Percentiles rank a stretch among this genome's conserved stretches.
These are phyloP conservation scores for Selenicereus undatus DNA, from an alignment of 148 eudicot genomes.

Conservation along the genomic window DNA sequence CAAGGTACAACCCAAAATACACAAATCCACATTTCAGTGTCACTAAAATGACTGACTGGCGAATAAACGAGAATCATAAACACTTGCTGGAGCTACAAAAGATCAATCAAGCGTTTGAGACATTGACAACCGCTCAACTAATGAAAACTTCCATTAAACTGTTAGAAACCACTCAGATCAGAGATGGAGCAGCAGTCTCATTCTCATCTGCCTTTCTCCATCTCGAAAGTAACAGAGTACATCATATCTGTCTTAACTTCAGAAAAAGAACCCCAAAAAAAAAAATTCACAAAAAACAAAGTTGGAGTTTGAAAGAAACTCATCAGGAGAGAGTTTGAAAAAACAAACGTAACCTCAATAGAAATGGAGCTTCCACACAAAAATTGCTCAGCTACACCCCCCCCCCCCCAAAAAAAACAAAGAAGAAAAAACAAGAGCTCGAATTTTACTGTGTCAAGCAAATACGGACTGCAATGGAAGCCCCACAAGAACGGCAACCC, in stretches of 20 bases:
- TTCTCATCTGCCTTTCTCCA: too few relatives aligned
- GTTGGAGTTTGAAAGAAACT: background rate
- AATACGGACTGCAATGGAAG: background rate
- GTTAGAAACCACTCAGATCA: background rate
- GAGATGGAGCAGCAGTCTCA: too few relatives aligned
- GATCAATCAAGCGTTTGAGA: background rate
- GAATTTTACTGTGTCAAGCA: background rate
- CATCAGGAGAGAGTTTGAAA: background rate
- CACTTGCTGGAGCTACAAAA: too few relatives aligned
- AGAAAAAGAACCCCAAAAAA: too few relatives aligned
- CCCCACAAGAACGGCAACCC: slow-evolving; percentile 1
- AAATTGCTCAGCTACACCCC: background rate
- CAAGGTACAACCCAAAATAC: too few relatives aligned
- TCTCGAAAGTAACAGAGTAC: too few relatives aligned
- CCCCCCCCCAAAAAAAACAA: background rate
- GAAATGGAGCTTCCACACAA: slow-evolving; percentile 1
- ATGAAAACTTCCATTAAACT: background rate
- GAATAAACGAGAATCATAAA: too few relatives aligned
- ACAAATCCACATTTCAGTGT: too few relatives aligned
- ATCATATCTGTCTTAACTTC: too few relatives aligned
- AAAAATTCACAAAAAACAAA: background rate
- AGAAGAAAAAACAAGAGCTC: background rate
- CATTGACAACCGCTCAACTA: background rate
- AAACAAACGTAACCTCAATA: background rate
- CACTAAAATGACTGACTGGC: too few relatives aligned